Evolutionary conservation across 1,284 basidiomycete genomes (phyloP).

Genomic region (Leccinum fuscescens): DNA sequence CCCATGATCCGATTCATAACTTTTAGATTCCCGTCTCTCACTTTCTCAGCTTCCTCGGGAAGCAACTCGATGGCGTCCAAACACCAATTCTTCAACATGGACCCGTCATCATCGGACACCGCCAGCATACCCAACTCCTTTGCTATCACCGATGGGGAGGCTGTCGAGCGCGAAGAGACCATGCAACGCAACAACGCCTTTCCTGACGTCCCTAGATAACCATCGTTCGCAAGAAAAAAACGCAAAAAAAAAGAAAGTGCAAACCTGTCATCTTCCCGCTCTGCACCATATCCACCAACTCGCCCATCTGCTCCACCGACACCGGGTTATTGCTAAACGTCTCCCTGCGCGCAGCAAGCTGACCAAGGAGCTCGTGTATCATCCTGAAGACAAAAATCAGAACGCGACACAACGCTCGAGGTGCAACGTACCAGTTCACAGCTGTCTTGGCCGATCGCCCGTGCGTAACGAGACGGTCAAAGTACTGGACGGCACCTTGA

Average conservation of each 20-base stretch:
- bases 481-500: conserved; percentile 64
- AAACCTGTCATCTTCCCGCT: conserved; percentile 65
- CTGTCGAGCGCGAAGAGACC: conserved; percentile 44
- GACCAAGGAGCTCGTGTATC: conserved; percentile 81
- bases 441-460: conserved; percentile 67
- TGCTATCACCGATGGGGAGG: conserved; percentile 45
- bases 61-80: conserved; percentile 61
- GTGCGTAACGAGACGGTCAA: conserved; percentile 60
- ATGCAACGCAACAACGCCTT: conserved; percentile 69
- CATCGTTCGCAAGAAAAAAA: background rate
- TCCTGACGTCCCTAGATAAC: conserved; percentile 59
- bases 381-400: conserved; percentile 55
- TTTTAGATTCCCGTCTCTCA: conserved; percentile 73
- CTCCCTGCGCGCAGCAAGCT: conserved; percentile 60
- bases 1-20: conserved; percentile 90
- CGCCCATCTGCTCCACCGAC: conserved; percentile 63
- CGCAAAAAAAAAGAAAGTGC: background rate
- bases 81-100: conserved; percentile 53
- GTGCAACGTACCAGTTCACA: conserved; percentile 74
- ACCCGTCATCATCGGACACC: conserved; percentile 31
- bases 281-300: conserved; percentile 78
- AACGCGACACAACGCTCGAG: background rate
- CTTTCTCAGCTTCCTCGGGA: conserved; percentile 69
- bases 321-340: conserved; percentile 65
- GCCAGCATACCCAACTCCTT: conserved; percentile 46